Conservation (phyloP, 768 basidiomycete species). For the Punctularia strigosozonata region DNA sequence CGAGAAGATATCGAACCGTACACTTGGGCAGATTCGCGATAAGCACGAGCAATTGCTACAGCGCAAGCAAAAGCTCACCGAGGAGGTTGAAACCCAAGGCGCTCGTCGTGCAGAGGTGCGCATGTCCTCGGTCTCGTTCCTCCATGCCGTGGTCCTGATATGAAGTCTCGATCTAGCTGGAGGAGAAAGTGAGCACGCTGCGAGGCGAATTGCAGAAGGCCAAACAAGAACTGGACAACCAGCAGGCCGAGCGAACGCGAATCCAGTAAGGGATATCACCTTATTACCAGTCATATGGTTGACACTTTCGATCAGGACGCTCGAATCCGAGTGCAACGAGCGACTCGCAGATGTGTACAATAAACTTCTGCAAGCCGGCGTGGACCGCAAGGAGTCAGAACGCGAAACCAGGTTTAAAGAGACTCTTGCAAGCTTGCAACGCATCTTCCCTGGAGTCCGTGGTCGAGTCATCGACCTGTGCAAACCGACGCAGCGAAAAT, state of each 20-base stretch:
- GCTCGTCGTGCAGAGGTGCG: slow-evolving; percentile 50
- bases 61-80: slow-evolving; percentile 40
- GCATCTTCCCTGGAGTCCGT: slow-evolving; percentile 88
- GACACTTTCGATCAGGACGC: slow-evolving; percentile 40
- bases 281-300: no score
- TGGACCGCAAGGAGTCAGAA: slow-evolving; percentile 80
- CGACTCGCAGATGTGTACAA: slow-evolving; percentile 74
- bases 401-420: slow-evolving; percentile 79
- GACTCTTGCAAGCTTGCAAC: slow-evolving; percentile 69
- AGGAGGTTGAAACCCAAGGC: slow-evolving; percentile 38
- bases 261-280: no score
- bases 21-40: slow-evolving; percentile 53
- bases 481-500: slow-evolving; percentile 87
- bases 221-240: slow-evolving; percentile 74
- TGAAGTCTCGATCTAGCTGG: slow-evolving; percentile 39
- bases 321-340: slow-evolving; percentile 87
- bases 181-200: slow-evolving; percentile 42
- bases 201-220: slow-evolving; percentile 51
- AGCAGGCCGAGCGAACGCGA: slow-evolving; percentile 70
- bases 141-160: no score
- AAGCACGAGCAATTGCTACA: slow-evolving; percentile 54
- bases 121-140: no score
- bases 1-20: slow-evolving; percentile 60
- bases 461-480: slow-evolving; percentile 91
- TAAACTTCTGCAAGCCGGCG: slow-evolving; percentile 82